Conservation (phyloP, 106 monocot species). For the Apostasia ramifera region DNA sequence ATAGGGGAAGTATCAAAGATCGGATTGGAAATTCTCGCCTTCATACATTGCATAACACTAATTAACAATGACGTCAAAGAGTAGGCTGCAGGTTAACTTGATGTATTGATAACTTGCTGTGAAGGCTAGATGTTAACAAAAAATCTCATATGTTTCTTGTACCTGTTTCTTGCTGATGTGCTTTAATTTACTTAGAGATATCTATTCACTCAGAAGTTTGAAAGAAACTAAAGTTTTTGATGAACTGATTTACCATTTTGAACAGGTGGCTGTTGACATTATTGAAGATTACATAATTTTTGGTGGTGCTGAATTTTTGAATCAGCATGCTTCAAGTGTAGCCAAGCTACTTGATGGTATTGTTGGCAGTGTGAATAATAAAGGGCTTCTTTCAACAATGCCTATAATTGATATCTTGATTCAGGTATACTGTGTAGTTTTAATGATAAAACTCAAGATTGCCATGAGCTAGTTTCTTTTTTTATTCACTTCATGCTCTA, state of each 20-base stretch:
- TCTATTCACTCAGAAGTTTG: too few relatives aligned
- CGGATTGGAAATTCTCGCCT: too few relatives aligned
- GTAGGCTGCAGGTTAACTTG: too few relatives aligned
- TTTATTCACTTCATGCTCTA: not conserved
- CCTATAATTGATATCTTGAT: conserved; percentile 72
- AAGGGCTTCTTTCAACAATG: conserved; percentile 81
- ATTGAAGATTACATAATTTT: conserved; percentile 88
- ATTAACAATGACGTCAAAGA: too few relatives aligned
- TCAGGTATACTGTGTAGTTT: conserved; percentile 46
- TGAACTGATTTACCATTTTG: not conserved
- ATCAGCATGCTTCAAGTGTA: conserved; percentile 64
- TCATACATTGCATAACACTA: too few relatives aligned
- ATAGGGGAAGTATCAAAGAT: too few relatives aligned
- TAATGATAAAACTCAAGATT: not conserved
- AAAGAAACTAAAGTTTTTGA: not conserved
- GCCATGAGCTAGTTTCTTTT: not conserved
- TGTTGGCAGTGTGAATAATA: conserved; percentile 90
- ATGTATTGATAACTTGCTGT: too few relatives aligned
- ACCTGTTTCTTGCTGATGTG: too few relatives aligned
- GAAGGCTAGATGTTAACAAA: too few relatives aligned
- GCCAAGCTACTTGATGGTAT: conserved; percentile 77
- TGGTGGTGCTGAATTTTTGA: conserved; percentile 82
- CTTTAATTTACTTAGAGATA: too few relatives aligned
- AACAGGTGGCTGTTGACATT: conserved; percentile 70
- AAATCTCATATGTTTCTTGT: too few relatives aligned